Evolutionary conservation across 805 yeast genomes (phyloP).

Genomic region (Saturnispora mendoncae): DNA sequence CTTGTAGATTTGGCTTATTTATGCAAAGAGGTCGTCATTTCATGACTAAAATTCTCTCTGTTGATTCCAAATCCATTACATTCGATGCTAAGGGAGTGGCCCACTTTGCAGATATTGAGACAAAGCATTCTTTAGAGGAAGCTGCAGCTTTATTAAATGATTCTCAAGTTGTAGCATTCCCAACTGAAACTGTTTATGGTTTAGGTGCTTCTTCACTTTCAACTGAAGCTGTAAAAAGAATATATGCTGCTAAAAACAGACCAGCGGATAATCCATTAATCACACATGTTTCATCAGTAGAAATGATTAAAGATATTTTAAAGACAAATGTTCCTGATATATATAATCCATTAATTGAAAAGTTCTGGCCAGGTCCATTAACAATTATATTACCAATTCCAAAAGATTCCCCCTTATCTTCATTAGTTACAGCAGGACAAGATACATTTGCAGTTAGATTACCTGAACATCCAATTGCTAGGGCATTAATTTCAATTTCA

Average conservation of each 20-base stretch:
- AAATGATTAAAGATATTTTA: slow-evolving; percentile 58
- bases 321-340: slow-evolving; percentile 55
- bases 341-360: slow-evolving; percentile 53
- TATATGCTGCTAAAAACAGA: slow-evolving; percentile 82
- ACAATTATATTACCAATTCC: slow-evolving; percentile 71
- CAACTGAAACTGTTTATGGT: slow-evolving; percentile 97
- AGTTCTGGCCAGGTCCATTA: slow-evolving; percentile 95
- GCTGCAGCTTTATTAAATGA: slow-evolving; percentile 52
- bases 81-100: slow-evolving; percentile 32
- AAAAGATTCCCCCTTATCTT: slow-evolving; percentile 45
- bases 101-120: slow-evolving; percentile 27
- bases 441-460: slow-evolving; percentile 86
- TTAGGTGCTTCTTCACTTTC: slow-evolving; percentile 79
- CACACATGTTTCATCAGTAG: slow-evolving; percentile 73
- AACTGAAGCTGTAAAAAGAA: slow-evolving; percentile 64
- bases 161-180: slow-evolving; percentile 74
- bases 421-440: slow-evolving; percentile 77
- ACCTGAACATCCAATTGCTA: slow-evolving; percentile 80
- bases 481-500: slow-evolving; percentile 78
- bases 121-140: slow-evolving; percentile 39
- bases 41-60: slow-evolving; percentile 41
- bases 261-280: slow-evolving; percentile 95
- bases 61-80: slow-evolving; percentile 41
- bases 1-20: neutral
- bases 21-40: slow-evolving; percentile 1